These are phyloP conservation scores for Liriodendron chinense DNA, from an alignment of 164 flowering plant genomes.

Conservation along the genomic window DNA sequence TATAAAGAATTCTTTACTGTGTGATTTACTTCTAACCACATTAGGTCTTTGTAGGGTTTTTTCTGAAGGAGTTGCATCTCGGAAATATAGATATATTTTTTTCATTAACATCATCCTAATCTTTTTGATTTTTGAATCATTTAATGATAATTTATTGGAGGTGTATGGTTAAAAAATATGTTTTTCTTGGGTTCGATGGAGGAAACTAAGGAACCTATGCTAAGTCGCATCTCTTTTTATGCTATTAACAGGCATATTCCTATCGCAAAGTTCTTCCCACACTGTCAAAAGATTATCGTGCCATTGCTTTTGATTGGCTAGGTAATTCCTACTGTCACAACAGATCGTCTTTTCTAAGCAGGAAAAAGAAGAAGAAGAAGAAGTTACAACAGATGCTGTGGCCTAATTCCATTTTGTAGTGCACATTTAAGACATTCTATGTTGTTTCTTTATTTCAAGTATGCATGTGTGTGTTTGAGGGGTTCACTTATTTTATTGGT, in stretches of 20 bases:
- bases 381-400: not conserved
- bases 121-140: not conserved
- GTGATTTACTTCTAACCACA: no score
- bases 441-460: no score
- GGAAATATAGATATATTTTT: not conserved
- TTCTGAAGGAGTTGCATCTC: not conserved
- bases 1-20: no score
- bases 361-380: no score
- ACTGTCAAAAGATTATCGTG: slow-evolving; percentile 69
- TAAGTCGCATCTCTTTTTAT: not conserved
- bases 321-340: slow-evolving; percentile 40
- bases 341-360: not conserved
- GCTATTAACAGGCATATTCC: slow-evolving; percentile 71
- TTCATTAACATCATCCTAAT: not conserved
- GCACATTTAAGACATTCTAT: no score
- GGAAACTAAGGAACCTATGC: not conserved
- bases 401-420: not conserved
- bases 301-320: slow-evolving; percentile 90
- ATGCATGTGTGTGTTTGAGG: no score
- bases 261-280: slow-evolving; percentile 79
- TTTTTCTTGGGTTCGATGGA: slow-evolving; percentile 8
- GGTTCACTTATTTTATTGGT: not conserved
- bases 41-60: no score
- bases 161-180: not conserved
- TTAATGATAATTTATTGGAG: not conserved